Evolutionary conservation across 2,329 filamentous ascomycete species (phyloP).

Genomic region (Bipolaris cookei): DNA sequence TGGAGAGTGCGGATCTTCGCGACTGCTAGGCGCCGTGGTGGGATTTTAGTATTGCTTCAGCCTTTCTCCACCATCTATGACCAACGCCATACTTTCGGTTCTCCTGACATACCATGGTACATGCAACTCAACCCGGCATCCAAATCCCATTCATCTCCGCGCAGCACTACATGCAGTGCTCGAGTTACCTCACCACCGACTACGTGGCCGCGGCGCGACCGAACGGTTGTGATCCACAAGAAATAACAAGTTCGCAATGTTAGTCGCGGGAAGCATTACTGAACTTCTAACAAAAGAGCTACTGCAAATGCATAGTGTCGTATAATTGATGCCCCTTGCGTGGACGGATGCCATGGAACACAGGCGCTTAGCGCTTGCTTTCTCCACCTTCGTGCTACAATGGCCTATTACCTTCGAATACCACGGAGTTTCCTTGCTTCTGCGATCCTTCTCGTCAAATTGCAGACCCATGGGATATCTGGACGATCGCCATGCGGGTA

Average conservation of each 20-base stretch:
- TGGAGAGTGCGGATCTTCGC: background rate
- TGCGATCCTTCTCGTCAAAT: background rate
- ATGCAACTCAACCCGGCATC: background rate
- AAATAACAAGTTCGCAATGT: background rate
- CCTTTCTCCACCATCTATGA: background rate
- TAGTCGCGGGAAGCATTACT: background rate
- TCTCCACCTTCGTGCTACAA: background rate
- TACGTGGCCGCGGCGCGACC: background rate
- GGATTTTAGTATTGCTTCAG: background rate
- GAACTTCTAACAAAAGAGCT: background rate
- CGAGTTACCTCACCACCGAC: background rate
- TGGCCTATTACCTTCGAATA: background rate
- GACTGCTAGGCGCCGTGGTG: no score
- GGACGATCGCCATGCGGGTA: background rate
- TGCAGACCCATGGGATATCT: background rate
- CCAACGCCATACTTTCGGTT: background rate
- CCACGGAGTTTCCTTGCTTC: background rate
- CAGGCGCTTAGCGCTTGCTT: background rate
- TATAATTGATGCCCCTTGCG: background rate
- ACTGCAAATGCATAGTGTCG: background rate
- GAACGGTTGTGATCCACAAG: background rate
- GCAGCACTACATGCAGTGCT: background rate
- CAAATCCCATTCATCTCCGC: conserved; percentile 1
- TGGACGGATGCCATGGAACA: background rate
- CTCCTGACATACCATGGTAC: background rate